A percentile compares a stretch with the other conserved stretches of the same genome.
phyloP scores from a whole-genome alignment of 2,329 filamentous ascomycete species.

The Pseudogymnoascus sp. region DNA sequence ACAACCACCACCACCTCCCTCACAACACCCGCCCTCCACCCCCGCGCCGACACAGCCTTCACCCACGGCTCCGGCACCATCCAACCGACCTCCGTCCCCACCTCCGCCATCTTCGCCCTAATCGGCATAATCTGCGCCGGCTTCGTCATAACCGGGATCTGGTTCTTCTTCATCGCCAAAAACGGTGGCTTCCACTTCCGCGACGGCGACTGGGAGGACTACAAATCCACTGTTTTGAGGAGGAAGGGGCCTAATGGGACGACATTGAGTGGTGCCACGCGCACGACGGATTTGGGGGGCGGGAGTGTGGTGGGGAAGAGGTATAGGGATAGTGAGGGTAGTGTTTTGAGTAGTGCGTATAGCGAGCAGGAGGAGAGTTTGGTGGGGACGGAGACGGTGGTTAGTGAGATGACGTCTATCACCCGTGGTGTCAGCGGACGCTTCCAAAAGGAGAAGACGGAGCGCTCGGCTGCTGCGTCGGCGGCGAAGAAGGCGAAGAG shows the following conservation, averaged over 20 bases:
- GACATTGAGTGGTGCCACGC: conserved; percentile 72
- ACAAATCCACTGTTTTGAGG: conserved; percentile 88
- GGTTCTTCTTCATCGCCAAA: conserved; percentile 99
- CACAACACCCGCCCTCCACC: not conserved
- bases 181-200: conserved; percentile 89
- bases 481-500: conserved; percentile 31
- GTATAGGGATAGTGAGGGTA: conserved; percentile 26
- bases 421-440: conserved; percentile 18
- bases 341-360: not conserved
- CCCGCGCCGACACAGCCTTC: conserved; percentile 5
- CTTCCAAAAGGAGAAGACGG: conserved; percentile 19
- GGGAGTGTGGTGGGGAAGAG: conserved; percentile 57
- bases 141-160: conserved; percentile 70
- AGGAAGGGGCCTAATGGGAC: conserved; percentile 85
- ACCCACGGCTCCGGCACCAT: conserved; percentile 43
- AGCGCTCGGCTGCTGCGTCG: conserved; percentile 8
- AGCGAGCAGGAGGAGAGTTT: conserved; percentile 23
- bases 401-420: conserved; percentile 19
- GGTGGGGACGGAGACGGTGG: conserved; percentile 33
- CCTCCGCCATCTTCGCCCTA: conserved; percentile 69
- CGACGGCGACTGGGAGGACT: conserved; percentile 91
- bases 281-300: conserved; percentile 76
- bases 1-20: not conserved
- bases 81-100: conserved; percentile 43
- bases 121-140: conserved; percentile 75